Conservation (phyloP, 177 flowering plant species). For the Vitis hybrid region DNA sequence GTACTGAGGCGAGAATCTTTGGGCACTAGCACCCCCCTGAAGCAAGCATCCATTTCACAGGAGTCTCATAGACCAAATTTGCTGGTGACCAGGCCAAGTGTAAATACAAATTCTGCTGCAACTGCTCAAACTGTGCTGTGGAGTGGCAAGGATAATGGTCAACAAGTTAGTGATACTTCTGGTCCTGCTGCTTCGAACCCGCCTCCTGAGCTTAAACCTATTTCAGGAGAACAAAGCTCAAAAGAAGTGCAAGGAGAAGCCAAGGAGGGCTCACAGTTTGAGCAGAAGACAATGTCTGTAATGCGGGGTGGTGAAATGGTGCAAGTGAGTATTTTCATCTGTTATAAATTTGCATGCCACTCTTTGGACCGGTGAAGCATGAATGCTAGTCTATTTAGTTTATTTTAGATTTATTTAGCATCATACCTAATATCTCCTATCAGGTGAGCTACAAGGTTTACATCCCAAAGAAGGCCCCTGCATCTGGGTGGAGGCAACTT, state of each 20-base stretch:
- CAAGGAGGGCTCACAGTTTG: slow-evolving; percentile 56
- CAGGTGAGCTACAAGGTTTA: slow-evolving; percentile 96
- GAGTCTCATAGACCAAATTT: slow-evolving; percentile 19
- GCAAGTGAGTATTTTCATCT: slow-evolving; percentile 51
- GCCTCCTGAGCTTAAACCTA: slow-evolving; percentile 22
- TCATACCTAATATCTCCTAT: slow-evolving; percentile 1
- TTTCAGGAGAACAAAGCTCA: slow-evolving; percentile 20
- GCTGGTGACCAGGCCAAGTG: slow-evolving; percentile 8
- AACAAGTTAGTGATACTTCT: slow-evolving; percentile 14
- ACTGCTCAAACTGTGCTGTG: slow-evolving; percentile 14
- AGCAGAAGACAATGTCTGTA: slow-evolving; percentile 90
- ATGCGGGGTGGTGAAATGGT: slow-evolving; percentile 96
- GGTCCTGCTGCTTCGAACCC: slow-evolving; percentile 24
- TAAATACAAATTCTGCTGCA: slow-evolving; percentile 12
- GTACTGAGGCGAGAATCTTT: slow-evolving; percentile 14
- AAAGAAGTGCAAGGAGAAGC: slow-evolving; percentile 32
- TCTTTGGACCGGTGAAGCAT: background rate
- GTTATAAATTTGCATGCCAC: background rate
- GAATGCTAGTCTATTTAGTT: background rate
- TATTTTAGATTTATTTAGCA: background rate
- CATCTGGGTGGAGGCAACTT: slow-evolving; percentile 78
- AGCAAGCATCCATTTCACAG: slow-evolving; percentile 20
- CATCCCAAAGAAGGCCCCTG: slow-evolving; percentile 85
- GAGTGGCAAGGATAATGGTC: slow-evolving; percentile 13
- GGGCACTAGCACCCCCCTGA: slow-evolving; percentile 7